A percentile compares a stretch with the other conserved stretches of the same genome.
Evolutionary conservation across 2,329 filamentous ascomycete species (phyloP).

Genomic region (Amauroascus verrucosus): DNA sequence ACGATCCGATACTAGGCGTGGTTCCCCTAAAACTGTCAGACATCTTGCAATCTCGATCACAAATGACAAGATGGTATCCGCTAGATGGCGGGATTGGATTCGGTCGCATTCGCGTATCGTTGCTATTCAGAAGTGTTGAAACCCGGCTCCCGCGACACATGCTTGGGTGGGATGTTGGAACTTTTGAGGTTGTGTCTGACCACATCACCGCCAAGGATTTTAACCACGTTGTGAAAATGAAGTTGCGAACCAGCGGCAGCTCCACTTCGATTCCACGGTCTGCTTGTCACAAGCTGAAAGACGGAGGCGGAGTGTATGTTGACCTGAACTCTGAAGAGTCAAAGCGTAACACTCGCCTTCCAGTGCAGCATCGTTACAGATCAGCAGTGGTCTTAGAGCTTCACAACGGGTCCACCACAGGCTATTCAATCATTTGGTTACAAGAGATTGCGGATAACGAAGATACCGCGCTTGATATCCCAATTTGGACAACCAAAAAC

Average conservation of each 20-base stretch:
- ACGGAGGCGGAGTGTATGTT: constrained; percentile 52
- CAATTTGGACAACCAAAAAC: constrained; percentile 76
- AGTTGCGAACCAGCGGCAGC: constrained; percentile 74
- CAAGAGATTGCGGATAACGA: constrained; percentile 75
- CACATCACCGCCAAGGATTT: constrained; percentile 57
- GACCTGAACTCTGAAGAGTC: constrained; percentile 44
- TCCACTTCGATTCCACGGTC: constrained; percentile 58
- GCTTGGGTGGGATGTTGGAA: constrained; percentile 90
- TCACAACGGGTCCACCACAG: constrained; percentile 61
- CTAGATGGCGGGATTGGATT: constrained; percentile 89
- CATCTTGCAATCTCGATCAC: constrained; percentile 75
- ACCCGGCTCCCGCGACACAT: constrained; percentile 73
- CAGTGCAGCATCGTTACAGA: constrained; percentile 81
- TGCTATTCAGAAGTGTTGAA: constrained; percentile 84
- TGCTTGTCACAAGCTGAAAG: constrained; percentile 47
- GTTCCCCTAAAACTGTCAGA: constrained; percentile 81
- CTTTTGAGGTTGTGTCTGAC: constrained; percentile 74
- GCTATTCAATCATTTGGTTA: constrained; percentile 76
- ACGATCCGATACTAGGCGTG: constrained; percentile 88
- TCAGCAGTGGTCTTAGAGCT: constrained; percentile 87
- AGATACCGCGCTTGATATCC: constrained; percentile 67
- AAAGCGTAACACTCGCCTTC: constrained; percentile 57
- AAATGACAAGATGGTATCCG: constrained; percentile 89
- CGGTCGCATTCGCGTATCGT: constrained; percentile 74
- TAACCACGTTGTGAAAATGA: constrained; percentile 55